phyloP scores from a whole-genome alignment of 345 rosid species.

The Lumnitzera littorea region DNA sequence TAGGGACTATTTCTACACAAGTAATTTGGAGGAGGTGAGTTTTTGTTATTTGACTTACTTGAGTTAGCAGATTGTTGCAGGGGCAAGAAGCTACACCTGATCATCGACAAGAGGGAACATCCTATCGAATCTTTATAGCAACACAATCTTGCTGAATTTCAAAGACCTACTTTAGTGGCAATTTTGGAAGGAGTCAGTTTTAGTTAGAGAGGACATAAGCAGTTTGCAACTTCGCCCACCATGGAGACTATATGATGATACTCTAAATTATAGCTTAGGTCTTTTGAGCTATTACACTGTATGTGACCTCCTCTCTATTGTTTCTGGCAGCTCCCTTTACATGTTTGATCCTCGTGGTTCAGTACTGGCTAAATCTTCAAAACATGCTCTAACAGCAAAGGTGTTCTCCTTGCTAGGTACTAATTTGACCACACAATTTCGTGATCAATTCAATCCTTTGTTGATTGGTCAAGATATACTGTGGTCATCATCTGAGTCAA shows the following conservation, averaged over 20 bases:
- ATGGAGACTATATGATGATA: constrained; percentile 78
- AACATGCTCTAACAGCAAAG: constrained; percentile 67
- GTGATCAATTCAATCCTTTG: constrained; percentile 84
- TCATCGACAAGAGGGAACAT: constrained; percentile 89
- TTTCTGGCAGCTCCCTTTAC: constrained; percentile 80
- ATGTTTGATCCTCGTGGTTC: constrained; percentile 89
- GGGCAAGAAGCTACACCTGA: constrained; percentile 66
- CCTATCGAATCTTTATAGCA: constrained; percentile 81
- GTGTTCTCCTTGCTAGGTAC: constrained; percentile 84
- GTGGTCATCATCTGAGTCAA: constrained; percentile 64
- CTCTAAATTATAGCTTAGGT: constrained; percentile 86
- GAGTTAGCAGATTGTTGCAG: constrained; percentile 95
- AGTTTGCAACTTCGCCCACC: constrained; percentile 91
- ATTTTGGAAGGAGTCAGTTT: constrained; percentile 79
- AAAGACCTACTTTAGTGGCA: constrained; percentile 87
- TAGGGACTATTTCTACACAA: constrained; percentile 43
- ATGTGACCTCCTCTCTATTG: constrained; percentile 72
- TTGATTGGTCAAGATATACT: constrained; percentile 61
- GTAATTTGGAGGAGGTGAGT: constrained; percentile 58
- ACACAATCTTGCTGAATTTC: constrained; percentile 89
- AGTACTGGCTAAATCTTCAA: constrained; percentile 58
- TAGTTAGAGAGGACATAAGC: constrained; percentile 82
- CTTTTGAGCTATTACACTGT: constrained; percentile 72
- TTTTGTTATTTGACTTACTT: constrained; percentile 85
- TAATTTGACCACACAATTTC: constrained; percentile 67